phyloP scores from a whole-genome alignment of 1,284 basidiomycete species.

The Butyriboletus appendiculatus region DNA sequence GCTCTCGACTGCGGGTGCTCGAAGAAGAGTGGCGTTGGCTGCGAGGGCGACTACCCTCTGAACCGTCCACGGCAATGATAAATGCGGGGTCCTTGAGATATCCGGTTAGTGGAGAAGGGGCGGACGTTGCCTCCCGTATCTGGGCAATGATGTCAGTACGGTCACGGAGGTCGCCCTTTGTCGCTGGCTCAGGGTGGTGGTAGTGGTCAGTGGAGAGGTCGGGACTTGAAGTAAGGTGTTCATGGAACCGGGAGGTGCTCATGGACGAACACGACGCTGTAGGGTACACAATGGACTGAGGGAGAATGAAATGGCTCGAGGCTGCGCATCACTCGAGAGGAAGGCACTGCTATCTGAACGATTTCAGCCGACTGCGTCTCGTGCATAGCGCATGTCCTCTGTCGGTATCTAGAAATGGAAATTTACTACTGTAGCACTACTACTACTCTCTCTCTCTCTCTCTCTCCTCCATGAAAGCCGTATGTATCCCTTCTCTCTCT shows the following conservation, averaged over 20 bases:
- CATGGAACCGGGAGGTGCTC: conserved; percentile 34
- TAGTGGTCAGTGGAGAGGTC: conserved; percentile 15
- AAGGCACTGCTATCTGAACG: too few species aligned
- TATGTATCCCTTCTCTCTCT: conserved; percentile 35
- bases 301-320: conserved; percentile 1
- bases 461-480: conserved; percentile 62
- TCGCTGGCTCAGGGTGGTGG: conserved; percentile 10
- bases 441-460: too few species aligned
- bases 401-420: too few species aligned
- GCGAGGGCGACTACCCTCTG: conserved; percentile 16
- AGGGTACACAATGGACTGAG: conserved; percentile 1
- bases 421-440: too few species aligned
- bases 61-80: conserved; percentile 27
- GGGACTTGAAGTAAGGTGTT: conserved; percentile 31
- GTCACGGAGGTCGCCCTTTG: not conserved
- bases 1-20: conserved; percentile 26
- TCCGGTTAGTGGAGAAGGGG: conserved; percentile 31
- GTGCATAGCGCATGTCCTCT: too few species aligned
- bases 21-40: conserved; percentile 27
- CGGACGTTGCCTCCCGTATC: conserved; percentile 37
- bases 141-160: conserved; percentile 35
- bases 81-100: conserved; percentile 36
- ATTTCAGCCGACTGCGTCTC: too few species aligned
- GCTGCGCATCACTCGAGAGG: too few species aligned
- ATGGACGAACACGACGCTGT: conserved; percentile 14